Percentiles rank a stretch among this genome's conserved stretches.
phyloP scores from a whole-genome alignment of 1,139 yeast genomes.

The Suhomyces bribrorum region DNA sequence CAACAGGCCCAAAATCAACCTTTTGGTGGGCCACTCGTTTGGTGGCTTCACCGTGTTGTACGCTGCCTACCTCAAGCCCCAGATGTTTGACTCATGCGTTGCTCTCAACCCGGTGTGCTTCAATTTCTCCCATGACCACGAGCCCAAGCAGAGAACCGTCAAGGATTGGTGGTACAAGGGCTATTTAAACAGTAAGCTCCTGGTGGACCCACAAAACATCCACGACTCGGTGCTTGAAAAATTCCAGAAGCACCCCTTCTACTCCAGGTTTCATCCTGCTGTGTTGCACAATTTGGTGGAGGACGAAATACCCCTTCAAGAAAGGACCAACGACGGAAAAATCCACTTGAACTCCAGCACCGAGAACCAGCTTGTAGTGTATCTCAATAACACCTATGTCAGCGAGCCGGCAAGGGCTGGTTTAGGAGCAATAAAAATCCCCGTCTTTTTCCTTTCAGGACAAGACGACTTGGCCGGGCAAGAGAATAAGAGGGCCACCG shows the following conservation, averaged over 20 bases:
- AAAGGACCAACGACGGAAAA: neutral
- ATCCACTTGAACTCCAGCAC: conserved; percentile 5
- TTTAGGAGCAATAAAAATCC: conserved; percentile 9
- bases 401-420: neutral
- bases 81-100: conserved; percentile 6
- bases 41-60: conserved; percentile 12
- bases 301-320: conserved; percentile 8
- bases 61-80: conserved; percentile 10
- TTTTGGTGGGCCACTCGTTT: conserved; percentile 16
- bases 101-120: conserved; percentile 14
- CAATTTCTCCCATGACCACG: neutral
- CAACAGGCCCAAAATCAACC: conserved; percentile 4
- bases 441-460: conserved; percentile 15
- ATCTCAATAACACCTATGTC: conserved; percentile 1
- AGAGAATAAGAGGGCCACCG: neutral
- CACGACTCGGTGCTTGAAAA: neutral
- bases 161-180: conserved; percentile 3
- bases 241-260: conserved; percentile 4
- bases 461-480: conserved; percentile 11
- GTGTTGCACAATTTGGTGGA: conserved; percentile 8
- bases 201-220: conserved; percentile 2
- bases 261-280: conserved; percentile 1
- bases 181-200: conserved; percentile 5
- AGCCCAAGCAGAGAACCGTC: conserved; percentile 1
- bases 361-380: conserved; percentile 3